These are phyloP conservation scores for Aspergillus carlsbadensis DNA, from an alignment of 495 filamentous ascomycete genomes.

Conservation along the genomic window DNA sequence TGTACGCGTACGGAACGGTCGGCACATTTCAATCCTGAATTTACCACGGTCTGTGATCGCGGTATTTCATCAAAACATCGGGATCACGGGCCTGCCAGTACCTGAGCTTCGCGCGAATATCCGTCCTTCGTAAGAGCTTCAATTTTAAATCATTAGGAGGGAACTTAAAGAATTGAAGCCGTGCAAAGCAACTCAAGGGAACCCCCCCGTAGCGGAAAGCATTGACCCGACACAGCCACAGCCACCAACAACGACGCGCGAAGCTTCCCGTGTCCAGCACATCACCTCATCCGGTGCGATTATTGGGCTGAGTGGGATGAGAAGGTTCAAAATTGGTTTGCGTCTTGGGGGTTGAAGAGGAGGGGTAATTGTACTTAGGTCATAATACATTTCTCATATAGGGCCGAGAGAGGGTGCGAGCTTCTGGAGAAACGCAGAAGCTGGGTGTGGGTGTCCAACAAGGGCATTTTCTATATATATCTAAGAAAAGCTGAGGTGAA, in stretches of 20 bases:
- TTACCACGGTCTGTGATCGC: conserved; percentile 1
- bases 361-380: not conserved
- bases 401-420: not conserved
- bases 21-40: conserved; percentile 13
- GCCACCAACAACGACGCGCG: conserved; percentile 14
- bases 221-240: conserved; percentile 1
- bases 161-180: no score
- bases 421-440: no score
- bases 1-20: conserved; percentile 11
- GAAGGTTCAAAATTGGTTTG: not conserved
- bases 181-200: not conserved
- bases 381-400: not conserved
- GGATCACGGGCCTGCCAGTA: no score
- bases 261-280: conserved; percentile 6
- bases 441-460: no score
- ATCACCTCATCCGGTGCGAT: not conserved
- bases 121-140: no score
- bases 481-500: not conserved
- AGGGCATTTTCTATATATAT: not conserved
- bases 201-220: not conserved
- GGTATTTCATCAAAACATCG: conserved; percentile 8
- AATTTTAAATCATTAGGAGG: no score
- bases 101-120: not conserved
- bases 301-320: conserved; percentile 1
- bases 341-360: not conserved